These are phyloP conservation scores for Claviceps citrina DNA, from an alignment of 2,329 filamentous ascomycete species.

Conservation along the genomic window DNA sequence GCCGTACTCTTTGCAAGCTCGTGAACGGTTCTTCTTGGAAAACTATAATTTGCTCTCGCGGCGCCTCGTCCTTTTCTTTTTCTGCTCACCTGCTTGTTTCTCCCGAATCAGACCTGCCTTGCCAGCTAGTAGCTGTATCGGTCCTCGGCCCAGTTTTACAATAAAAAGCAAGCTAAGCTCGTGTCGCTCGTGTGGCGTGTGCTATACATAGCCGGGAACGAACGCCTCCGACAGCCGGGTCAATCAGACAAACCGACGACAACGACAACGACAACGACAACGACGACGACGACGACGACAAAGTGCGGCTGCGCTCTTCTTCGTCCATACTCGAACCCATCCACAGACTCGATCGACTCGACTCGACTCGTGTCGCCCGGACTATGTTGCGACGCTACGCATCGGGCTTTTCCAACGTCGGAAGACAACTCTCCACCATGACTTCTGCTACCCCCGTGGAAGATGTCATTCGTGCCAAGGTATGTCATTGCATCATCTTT, in stretches of 20 bases:
- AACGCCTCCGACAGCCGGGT: neutral
- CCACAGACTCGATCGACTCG: too few relatives aligned
- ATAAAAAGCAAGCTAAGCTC: neutral
- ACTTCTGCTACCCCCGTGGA: conserved; percentile 65
- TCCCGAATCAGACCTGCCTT: too few relatives aligned
- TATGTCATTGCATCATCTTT: conserved; percentile 18
- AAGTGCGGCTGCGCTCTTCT: too few relatives aligned
- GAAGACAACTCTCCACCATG: conserved; percentile 33
- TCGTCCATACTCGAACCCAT: too few relatives aligned
- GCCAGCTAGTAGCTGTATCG: neutral
- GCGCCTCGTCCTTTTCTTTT: too few relatives aligned
- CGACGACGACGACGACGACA: too few relatives aligned
- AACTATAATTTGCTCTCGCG: too few relatives aligned
- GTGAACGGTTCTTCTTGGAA: too few relatives aligned
- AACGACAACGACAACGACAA: too few relatives aligned
- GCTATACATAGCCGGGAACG: neutral
- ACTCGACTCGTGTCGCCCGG: conserved; percentile 9
- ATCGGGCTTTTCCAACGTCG: conserved; percentile 38
- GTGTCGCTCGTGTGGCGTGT: neutral
- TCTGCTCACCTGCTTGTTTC: too few relatives aligned
- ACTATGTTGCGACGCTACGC: conserved; percentile 35
- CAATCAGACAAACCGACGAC: neutral
- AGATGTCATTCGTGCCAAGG: conserved; percentile 70
- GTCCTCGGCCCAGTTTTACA: too few relatives aligned
- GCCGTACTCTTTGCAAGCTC: too few relatives aligned